Evolutionary conservation across 2,329 filamentous ascomycete species (phyloP).

Genomic region (Fusarium clavum): DNA sequence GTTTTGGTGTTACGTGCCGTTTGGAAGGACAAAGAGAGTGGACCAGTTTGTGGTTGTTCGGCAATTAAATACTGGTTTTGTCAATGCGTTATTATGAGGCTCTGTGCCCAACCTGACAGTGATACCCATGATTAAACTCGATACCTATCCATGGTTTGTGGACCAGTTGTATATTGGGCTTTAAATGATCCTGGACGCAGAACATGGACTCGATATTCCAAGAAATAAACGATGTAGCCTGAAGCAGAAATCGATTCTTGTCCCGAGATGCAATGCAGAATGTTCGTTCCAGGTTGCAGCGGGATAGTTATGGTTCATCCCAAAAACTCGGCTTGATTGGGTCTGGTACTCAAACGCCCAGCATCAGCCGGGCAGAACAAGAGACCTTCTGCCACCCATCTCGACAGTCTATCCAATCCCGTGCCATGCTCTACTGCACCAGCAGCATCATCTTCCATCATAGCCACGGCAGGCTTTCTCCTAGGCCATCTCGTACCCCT

Average conservation of each 20-base stretch:
- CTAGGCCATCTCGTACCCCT: slow-evolving; percentile 12
- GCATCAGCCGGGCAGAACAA: slow-evolving; percentile 42
- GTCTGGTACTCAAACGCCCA: slow-evolving; percentile 22
- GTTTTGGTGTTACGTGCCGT: slow-evolving; percentile 17
- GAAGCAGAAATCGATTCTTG: slow-evolving; percentile 5
- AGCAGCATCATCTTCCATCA: slow-evolving; percentile 41
- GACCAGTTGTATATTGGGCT: slow-evolving; percentile 13
- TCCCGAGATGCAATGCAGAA: slow-evolving; percentile 1
- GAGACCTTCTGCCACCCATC: slow-evolving; percentile 39
- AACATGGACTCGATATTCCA: background rate
- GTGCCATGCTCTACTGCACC: slow-evolving; percentile 26
- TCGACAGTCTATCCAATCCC: slow-evolving; percentile 32
- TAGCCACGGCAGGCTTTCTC: slow-evolving; percentile 38
- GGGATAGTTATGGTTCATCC: slow-evolving; percentile 21
- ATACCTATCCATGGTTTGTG: slow-evolving; percentile 12
- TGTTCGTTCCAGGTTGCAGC: slow-evolving; percentile 22
- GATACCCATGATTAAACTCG: slow-evolving; percentile 6
- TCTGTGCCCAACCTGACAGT: slow-evolving; percentile 25
- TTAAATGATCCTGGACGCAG: background rate
- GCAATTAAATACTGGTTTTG: slow-evolving; percentile 5
- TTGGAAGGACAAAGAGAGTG: slow-evolving; percentile 19
- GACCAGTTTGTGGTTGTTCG: background rate
- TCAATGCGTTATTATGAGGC: slow-evolving; percentile 23
- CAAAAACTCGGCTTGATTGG: slow-evolving; percentile 24
- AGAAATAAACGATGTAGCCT: slow-evolving; percentile 7